Base-by-base conservation (phyloP, 805 yeast genomes). In the Starmerella stigmatis region DNA sequence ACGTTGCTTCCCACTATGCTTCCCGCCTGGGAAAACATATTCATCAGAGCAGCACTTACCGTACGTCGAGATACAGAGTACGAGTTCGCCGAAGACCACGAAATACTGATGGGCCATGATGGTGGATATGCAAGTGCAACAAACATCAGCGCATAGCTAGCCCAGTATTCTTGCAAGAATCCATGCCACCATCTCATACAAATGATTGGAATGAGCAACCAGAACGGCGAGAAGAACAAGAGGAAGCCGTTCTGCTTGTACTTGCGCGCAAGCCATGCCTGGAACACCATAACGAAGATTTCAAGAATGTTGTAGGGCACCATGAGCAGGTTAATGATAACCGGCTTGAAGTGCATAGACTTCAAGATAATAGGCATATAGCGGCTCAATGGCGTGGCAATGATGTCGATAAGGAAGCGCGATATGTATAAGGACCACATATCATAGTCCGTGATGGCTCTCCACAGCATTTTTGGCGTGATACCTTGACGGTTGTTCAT, bases 21-120 rank as follows among this genome's bases (percentile, higher is more conserved):
- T 1, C 77, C 80, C 0, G 75, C 65, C 57, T 81, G 86, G 0
- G 74, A 75, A 58, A 69, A 72, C 68, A 79, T 77, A 55, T 79
- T 81, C 56, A 74, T 78, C 38, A 80, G 46, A 0, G 86, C 77
- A 0, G 84, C 75, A 12, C 80, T 70, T 4, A 80, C 76, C 0
- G 86, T 74, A 53, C 88, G 65, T 2, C 75, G 64, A n/a, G 79
- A 62, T 22, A 80, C 81, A 1, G 79, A 68, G 58, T 75, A 73
- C 9, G 84, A 70, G 54, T 79, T 79, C 23, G 73, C 60, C 0
- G 86, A 77, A 46, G 76, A 71, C 78, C 83, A 75, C 12, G 56
- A 34, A 25, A 55, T 52, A 1, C 50, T 29, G 6, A 54, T 31
- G 1, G 55, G 47, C 54, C 57, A 52, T 2, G 53, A 45, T 3